Conservation (phyloP, 2,329 filamentous ascomycete genomes). For the Cryphonectria nitschkei region DNA sequence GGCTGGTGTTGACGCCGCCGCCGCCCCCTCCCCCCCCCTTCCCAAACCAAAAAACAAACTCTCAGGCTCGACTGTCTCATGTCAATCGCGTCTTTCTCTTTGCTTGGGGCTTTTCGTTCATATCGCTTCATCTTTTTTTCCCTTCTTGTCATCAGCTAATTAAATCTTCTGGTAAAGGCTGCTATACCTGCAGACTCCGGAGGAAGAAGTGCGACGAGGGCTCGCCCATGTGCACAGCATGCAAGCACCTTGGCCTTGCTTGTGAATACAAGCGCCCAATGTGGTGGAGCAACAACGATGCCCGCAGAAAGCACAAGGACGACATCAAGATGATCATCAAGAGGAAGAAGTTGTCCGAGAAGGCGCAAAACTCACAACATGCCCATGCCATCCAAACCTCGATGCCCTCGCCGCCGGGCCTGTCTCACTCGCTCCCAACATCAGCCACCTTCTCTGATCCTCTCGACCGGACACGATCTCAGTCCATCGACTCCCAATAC, state of each 20-base stretch:
- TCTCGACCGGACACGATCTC: conserved; percentile 72
- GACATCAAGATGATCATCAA: conserved; percentile 97
- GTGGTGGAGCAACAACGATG: conserved; percentile 97
- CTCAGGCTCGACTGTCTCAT: conserved; percentile 29
- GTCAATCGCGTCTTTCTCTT: conserved; percentile 33
- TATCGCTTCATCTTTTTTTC: neutral
- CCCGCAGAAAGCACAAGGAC: conserved; percentile 86
- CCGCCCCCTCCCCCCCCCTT: neutral
- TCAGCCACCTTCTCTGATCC: conserved; percentile 80
- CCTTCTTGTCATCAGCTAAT: conserved; percentile 37
- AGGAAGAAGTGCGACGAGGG: conserved; percentile 73
- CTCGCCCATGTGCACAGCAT: conserved; percentile 64
- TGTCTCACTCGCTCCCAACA: conserved; percentile 81
- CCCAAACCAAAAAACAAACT: neutral
- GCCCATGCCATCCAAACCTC: conserved; percentile 55
- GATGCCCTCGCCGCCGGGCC: conserved; percentile 71
- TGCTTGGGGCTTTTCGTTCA: conserved; percentile 26
- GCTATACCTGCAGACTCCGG: conserved; percentile 69
- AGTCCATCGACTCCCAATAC: conserved; percentile 80
- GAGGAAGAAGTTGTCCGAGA: conserved; percentile 91
- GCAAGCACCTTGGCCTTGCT: conserved; percentile 75
- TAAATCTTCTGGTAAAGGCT: conserved; percentile 48
- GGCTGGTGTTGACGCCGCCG: conserved; percentile 3
- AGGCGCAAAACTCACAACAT: conserved; percentile 57
- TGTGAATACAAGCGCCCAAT: conserved; percentile 97